phyloP scores from a whole-genome alignment of 305 asterid species.

The Solanum hybrid region DNA sequence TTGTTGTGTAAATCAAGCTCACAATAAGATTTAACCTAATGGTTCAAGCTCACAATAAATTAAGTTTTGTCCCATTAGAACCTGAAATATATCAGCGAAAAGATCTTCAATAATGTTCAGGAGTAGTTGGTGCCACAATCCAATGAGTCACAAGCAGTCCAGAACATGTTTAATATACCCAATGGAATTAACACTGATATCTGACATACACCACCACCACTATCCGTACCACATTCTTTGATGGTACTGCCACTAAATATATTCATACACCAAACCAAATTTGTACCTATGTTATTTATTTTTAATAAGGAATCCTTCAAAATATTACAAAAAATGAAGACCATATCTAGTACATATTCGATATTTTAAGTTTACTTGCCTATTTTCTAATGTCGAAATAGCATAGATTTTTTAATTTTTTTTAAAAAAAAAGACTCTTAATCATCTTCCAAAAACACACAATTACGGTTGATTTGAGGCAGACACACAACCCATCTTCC shows the following conservation, averaged over 20 bases:
- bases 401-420: no score
- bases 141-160: not conserved
- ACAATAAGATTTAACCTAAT: no score
- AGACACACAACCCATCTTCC: not conserved
- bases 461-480: not conserved
- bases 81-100: not conserved
- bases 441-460: not conserved
- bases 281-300: not conserved
- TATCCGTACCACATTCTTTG: no score
- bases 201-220: not conserved
- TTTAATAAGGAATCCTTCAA: no score
- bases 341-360: not conserved
- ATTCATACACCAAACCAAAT: not conserved
- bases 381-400: not conserved
- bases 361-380: not conserved
- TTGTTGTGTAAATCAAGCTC: no score
- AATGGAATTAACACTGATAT: not conserved
- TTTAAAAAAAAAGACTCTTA: not conserved
- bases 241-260: not conserved
- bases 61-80: not conserved
- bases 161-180: not conserved
- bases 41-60: not conserved
- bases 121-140: not conserved
- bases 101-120: not conserved
- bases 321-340: not conserved